These are phyloP conservation scores for Amoebophrya sp. DNA, from an alignment of 169 alveolate genomes.

Conservation along the genomic window DNA sequence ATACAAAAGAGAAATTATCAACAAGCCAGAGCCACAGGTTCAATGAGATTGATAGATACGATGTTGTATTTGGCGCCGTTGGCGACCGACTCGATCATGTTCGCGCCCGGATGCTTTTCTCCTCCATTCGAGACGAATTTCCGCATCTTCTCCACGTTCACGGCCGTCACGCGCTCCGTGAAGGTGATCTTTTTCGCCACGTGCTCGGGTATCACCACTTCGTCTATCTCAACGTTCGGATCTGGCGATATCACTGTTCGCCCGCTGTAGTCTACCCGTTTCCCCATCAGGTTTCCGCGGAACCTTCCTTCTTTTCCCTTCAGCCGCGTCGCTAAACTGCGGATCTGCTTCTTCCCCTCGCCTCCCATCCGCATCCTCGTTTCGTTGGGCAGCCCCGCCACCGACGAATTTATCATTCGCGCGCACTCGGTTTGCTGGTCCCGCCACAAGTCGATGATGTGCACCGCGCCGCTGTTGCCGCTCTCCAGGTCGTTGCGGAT, in stretches of 20 bases:
- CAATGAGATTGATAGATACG: background rate
- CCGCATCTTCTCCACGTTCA: slow-evolving; percentile 56
- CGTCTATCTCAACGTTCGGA: slow-evolving; percentile 92
- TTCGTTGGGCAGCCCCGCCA: background rate
- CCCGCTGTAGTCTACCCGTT: slow-evolving; percentile 97
- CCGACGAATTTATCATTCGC: background rate
- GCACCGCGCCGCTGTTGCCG: background rate
- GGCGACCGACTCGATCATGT: background rate
- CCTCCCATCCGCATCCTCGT: background rate
- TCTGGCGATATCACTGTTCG: slow-evolving; percentile 99
- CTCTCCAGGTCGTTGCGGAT: background rate
- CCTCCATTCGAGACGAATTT: slow-evolving; percentile 4
- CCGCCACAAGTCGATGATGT: slow-evolving; percentile 8
- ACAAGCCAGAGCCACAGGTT: background rate
- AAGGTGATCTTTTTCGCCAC: slow-evolving; percentile 90
- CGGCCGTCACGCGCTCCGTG: slow-evolving; percentile 85
- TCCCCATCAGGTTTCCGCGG: slow-evolving; percentile 96
- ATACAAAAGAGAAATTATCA: background rate
- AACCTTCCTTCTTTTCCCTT: slow-evolving; percentile 96
- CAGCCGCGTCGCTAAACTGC: slow-evolving; percentile 64
- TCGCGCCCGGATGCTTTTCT: slow-evolving; percentile 29
- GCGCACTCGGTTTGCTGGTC: background rate
- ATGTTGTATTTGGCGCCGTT: background rate
- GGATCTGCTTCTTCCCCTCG: slow-evolving; percentile 24
- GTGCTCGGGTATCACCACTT: slow-evolving; percentile 92